Evolutionary conservation across 2,329 filamentous ascomycete genomes (phyloP).

Genomic region (Colletotrichum sansevieriae): DNA sequence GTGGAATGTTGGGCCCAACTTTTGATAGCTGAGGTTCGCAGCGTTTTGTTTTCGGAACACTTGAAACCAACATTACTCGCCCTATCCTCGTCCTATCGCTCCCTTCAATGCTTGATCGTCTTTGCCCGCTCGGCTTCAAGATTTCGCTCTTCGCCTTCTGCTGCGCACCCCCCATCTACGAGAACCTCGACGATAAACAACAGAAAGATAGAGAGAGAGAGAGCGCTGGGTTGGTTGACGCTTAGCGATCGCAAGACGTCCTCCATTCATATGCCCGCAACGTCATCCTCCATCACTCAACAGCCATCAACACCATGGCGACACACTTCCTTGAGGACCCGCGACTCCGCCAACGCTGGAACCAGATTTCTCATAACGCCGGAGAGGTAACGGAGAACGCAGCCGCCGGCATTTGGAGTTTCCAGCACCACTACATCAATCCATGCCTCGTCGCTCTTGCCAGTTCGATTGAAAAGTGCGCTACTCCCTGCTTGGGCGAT

Average conservation of each 20-base stretch:
- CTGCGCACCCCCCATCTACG: not conserved
- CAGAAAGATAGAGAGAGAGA: not conserved
- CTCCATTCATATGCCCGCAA: constrained; percentile 29
- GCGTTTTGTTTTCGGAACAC: constrained; percentile 36
- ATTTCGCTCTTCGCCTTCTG: not conserved
- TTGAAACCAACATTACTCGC: constrained; percentile 40
- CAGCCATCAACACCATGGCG: constrained; percentile 58
- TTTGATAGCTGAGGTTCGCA: constrained; percentile 35
- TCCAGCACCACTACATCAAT: constrained; percentile 86
- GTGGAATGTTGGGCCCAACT: constrained; percentile 41
- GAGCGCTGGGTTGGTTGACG: constrained; percentile 28
- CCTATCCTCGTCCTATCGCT: constrained; percentile 35
- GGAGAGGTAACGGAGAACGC: constrained; percentile 92
- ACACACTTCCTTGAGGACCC: constrained; percentile 77
- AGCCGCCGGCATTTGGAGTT: constrained; percentile 90
- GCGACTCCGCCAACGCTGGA: constrained; percentile 91
- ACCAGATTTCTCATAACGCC: constrained; percentile 90
- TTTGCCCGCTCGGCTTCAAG: constrained; percentile 8
- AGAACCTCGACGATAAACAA: constrained; percentile 28
- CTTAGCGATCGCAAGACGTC: constrained; percentile 15
- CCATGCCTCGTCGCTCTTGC: constrained; percentile 81
- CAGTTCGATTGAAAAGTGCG: constrained; percentile 78
- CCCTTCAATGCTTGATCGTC: constrained; percentile 18
- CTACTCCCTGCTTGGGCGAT: constrained; percentile 77
- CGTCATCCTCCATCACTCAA: constrained; percentile 26